Conservation (phyloP, 2,329 filamentous ascomycete species). For the Arthrobotrys conoides region DNA sequence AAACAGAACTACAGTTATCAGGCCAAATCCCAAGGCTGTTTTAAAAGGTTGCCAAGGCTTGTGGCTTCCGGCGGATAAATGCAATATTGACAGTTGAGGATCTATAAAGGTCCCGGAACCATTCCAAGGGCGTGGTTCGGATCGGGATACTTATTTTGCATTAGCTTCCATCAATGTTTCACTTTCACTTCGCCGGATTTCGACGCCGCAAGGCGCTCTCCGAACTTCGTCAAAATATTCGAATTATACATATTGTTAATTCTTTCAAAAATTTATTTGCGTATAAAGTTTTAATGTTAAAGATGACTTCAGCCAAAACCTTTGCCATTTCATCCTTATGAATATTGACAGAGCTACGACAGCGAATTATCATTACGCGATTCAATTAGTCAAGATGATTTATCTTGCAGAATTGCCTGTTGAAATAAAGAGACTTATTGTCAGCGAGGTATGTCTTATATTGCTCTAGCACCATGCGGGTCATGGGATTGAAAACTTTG, state of each 20-base stretch:
- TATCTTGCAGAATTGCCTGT: conserved; percentile 17
- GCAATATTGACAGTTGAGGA: background rate
- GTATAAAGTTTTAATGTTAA: background rate
- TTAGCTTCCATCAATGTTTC: background rate
- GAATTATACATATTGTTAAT: too few species aligned
- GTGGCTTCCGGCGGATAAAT: background rate
- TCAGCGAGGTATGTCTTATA: conserved; percentile 10
- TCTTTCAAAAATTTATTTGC: too few species aligned
- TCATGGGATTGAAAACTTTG: too few species aligned
- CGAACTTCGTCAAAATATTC: background rate
- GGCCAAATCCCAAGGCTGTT: background rate
- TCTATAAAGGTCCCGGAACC: background rate
- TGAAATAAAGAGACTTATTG: conserved; percentile 33
- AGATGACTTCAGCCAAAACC: background rate
- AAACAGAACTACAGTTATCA: background rate
- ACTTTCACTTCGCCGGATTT: background rate
- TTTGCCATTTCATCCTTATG: background rate
- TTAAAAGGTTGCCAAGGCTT: background rate
- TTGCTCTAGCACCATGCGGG: too few species aligned
- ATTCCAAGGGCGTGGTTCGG: background rate
- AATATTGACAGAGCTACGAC: background rate
- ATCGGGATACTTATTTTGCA: background rate
- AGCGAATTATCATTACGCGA: background rate
- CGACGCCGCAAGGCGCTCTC: background rate
- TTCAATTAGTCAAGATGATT: conserved; percentile 10